phyloP scores from a whole-genome alignment of 2,329 filamentous ascomycete genomes.

The Fusarium albidum region DNA sequence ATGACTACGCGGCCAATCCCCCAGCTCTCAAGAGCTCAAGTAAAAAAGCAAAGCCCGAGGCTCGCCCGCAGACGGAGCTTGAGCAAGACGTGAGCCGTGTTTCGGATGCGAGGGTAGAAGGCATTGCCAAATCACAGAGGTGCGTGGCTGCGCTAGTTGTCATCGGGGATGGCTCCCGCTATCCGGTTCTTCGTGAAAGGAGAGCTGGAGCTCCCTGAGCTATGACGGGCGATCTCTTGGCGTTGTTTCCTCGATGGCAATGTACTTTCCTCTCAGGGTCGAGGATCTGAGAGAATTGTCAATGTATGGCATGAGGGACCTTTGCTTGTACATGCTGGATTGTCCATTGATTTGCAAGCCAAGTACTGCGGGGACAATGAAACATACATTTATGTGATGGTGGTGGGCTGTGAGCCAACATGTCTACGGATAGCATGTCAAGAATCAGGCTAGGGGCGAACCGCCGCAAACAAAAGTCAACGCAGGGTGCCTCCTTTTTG shows the following conservation, averaged over 20 bases:
- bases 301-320: too few species aligned
- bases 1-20: neutral
- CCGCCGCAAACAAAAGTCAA: too few species aligned
- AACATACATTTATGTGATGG: too few species aligned
- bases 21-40: neutral
- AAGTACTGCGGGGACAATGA: too few species aligned
- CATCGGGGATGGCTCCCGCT: neutral
- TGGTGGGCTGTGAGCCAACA: too few species aligned
- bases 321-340: too few species aligned
- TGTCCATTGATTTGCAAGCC: too few species aligned
- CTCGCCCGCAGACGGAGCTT: neutral
- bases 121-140: conserved; percentile 14
- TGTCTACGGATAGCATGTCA: too few species aligned
- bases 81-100: neutral
- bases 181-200: neutral
- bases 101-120: neutral
- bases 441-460: too few species aligned
- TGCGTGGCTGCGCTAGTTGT: conserved; percentile 11
- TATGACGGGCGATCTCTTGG: neutral
- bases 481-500: too few species aligned
- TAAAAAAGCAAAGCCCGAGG: neutral
- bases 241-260: neutral
- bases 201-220: neutral
- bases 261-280: too few species aligned
- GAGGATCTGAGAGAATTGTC: too few species aligned